Conservation (phyloP, 495 filamentous ascomycete species). For the Opeltia flavorubescens region DNA sequence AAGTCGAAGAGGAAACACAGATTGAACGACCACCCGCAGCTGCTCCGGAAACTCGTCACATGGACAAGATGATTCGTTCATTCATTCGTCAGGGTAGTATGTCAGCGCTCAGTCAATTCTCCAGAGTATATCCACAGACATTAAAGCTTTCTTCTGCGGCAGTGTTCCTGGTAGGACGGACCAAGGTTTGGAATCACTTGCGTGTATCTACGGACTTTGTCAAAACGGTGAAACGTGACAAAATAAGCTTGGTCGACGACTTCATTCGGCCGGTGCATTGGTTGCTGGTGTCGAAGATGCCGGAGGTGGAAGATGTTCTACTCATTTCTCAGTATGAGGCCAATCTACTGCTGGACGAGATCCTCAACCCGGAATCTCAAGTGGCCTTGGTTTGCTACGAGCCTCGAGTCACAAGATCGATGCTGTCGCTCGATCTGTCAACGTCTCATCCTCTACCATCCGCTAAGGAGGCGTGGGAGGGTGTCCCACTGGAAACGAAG, state of each 20-base stretch:
- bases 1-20: constrained; percentile 45
- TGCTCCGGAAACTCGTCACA: constrained; percentile 23
- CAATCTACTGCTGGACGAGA: constrained; percentile 30
- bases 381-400: constrained; percentile 44
- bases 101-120: constrained; percentile 30
- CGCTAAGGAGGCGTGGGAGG: neutral
- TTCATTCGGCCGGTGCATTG: constrained; percentile 47
- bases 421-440: constrained; percentile 6
- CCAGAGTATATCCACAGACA: neutral
- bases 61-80: constrained; percentile 31
- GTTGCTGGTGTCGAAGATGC: constrained; percentile 30
- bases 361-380: constrained; percentile 14
- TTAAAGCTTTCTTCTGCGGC: constrained; percentile 24
- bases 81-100: constrained; percentile 25
- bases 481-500: neutral
- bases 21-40: constrained; percentile 30
- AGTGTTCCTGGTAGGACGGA: constrained; percentile 24
- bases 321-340: constrained; percentile 45
- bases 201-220: constrained; percentile 42
- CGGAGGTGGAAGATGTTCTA: constrained; percentile 31
- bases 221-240: neutral
- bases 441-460: constrained; percentile 4
- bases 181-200: constrained; percentile 22
- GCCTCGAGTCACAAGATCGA: constrained; percentile 31
- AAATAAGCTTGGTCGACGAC: constrained; percentile 20